A percentile compares a stretch with the other conserved stretches of the same genome.
These are phyloP conservation scores for Trichothecium roseum DNA, from an alignment of 2,329 filamentous ascomycete genomes.

Conservation along the genomic window DNA sequence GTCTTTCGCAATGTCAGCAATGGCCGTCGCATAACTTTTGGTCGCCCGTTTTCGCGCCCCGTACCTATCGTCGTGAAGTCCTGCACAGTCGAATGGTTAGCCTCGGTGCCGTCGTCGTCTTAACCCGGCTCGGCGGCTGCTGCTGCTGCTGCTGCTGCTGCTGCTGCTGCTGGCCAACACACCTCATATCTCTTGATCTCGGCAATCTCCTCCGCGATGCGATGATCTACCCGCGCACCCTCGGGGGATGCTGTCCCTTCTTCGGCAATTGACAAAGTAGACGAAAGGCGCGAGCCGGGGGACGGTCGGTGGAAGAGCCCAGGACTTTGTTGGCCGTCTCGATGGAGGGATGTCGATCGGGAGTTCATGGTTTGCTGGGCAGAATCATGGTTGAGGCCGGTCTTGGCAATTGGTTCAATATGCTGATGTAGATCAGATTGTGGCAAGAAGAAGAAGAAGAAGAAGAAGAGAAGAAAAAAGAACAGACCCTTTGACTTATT, in stretches of 20 bases:
- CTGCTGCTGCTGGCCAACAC: slow-evolving; percentile 9
- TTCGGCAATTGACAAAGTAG: slow-evolving; percentile 55
- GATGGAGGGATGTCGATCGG: slow-evolving; percentile 40
- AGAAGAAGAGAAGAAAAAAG: too few relatives aligned
- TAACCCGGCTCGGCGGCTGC: too few relatives aligned
- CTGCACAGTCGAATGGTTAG: slow-evolving; percentile 14
- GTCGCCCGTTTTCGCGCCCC: slow-evolving; percentile 7
- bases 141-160: too few relatives aligned
- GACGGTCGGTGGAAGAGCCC: slow-evolving; percentile 40
- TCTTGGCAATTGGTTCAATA: background rate
- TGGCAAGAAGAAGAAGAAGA: too few relatives aligned
- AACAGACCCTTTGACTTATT: too few relatives aligned
- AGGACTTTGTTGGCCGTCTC: slow-evolving; percentile 10
- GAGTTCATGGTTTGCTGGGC: slow-evolving; percentile 33
- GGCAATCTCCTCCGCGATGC: slow-evolving; percentile 88
- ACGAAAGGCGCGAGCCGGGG: slow-evolving; percentile 55
- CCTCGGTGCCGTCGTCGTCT: slow-evolving; percentile 4
- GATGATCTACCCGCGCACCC: slow-evolving; percentile 47
- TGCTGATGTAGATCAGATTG: background rate
- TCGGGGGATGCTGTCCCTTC: slow-evolving; percentile 44
- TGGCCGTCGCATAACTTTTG: background rate
- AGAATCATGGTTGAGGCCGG: slow-evolving; percentile 25
- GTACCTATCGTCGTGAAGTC: slow-evolving; percentile 91
- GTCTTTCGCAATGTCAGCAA: slow-evolving; percentile 36
- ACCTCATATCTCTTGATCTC: slow-evolving; percentile 96